A percentile compares a stretch with the other conserved stretches of the same genome.
Evolutionary conservation across 176 grass and related monocot genomes (phyloP).

Genomic region (Oryza rufipogon): DNA sequence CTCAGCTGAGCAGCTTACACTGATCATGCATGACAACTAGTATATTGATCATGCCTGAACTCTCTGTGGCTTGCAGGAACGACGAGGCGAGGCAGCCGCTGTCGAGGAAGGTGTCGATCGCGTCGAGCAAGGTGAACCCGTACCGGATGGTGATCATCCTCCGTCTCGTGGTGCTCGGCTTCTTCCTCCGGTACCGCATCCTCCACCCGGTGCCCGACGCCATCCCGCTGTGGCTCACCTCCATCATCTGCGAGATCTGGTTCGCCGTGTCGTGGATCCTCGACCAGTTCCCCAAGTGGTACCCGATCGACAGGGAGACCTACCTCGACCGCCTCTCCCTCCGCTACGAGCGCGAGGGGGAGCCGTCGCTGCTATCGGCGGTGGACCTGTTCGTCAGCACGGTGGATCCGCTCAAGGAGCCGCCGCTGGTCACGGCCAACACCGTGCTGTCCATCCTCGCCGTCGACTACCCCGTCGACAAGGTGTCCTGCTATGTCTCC

Average conservation of each 20-base stretch:
- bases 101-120: constrained; percentile 93
- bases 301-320: constrained; percentile 93
- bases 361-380: constrained; percentile 76
- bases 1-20: too few species aligned
- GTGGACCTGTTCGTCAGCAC: constrained; percentile 96
- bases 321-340: constrained; percentile 93
- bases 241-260: constrained; percentile 95
- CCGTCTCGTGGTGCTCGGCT: constrained; percentile 75
- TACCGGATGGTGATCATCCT: constrained; percentile 92
- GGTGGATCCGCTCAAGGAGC: constrained; percentile 96
- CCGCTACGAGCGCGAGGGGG: constrained; percentile 88
- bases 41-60: too few species aligned
- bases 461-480: constrained; percentile 94
- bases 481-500: constrained; percentile 98
- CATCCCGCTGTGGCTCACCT: constrained; percentile 85
- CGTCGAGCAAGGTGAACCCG: constrained; percentile 96
- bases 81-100: constrained; percentile 95
- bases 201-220: constrained; percentile 81
- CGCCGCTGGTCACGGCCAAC: constrained; percentile 93
- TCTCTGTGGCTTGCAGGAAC: constrained; percentile 15
- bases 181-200: constrained; percentile 91
- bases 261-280: constrained; percentile 97
- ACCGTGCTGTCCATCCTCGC: constrained; percentile 96
- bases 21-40: too few species aligned
- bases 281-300: constrained; percentile 99